Conservation (phyloP, 164 flowering plant genomes). For the Magnolia kwangsiensis region DNA sequence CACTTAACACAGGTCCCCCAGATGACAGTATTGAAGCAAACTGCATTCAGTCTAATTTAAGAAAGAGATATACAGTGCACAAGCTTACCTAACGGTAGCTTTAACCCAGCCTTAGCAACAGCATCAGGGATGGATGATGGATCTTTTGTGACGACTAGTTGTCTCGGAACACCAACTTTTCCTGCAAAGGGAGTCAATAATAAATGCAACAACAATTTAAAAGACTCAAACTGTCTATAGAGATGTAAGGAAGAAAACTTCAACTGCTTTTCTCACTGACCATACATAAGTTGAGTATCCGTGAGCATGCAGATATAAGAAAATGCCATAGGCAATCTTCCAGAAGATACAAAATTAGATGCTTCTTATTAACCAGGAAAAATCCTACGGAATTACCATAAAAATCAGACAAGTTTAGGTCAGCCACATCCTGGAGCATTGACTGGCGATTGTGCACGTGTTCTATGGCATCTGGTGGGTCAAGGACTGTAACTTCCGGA, state of each 20-base stretch:
- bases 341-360: background rate
- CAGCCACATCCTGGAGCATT: slow-evolving; percentile 95
- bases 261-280: background rate
- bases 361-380: background rate
- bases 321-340: background rate
- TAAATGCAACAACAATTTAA: background rate
- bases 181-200: slow-evolving; percentile 34
- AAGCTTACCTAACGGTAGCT: slow-evolving; percentile 58
- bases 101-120: slow-evolving; percentile 63
- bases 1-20: no score
- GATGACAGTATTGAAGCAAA: background rate
- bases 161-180: slow-evolving; percentile 66
- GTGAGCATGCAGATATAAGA: background rate
- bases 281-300: background rate
- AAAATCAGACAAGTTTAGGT: slow-evolving; percentile 57
- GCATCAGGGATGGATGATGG: slow-evolving; percentile 58
- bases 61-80: background rate
- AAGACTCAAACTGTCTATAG: background rate
- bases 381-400: slow-evolving; percentile 44
- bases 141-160: slow-evolving; percentile 63
- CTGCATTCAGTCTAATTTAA: background rate
- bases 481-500: slow-evolving; percentile 95
- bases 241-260: background rate
- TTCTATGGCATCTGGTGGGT: slow-evolving; percentile 93
- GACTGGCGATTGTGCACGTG: slow-evolving; percentile 80